These are phyloP conservation scores for Pontederia paniculata DNA, from an alignment of 176 grass and related monocot genomes.

Conservation along the genomic window DNA sequence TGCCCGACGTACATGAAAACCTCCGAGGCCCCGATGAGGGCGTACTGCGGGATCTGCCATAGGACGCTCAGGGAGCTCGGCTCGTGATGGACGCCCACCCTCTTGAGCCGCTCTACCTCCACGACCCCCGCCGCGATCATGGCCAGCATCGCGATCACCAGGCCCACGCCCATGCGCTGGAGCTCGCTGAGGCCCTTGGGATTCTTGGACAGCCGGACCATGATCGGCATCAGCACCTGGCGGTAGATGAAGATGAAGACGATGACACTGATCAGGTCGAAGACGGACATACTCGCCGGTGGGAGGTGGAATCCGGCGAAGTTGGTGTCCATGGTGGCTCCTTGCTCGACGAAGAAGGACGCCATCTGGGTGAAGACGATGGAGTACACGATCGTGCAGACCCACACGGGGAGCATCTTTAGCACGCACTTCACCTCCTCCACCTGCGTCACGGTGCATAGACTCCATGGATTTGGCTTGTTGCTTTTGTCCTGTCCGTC, in stretches of 20 bases:
- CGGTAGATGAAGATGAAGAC: slow-evolving; percentile 70
- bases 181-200: slow-evolving; percentile 39
- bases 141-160: slow-evolving; percentile 33
- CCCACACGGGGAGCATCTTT: slow-evolving; percentile 63
- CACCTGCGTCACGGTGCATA: slow-evolving; percentile 39
- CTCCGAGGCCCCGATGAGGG: slow-evolving; percentile 55
- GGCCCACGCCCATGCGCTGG: slow-evolving; percentile 36
- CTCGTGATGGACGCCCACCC: slow-evolving; percentile 18
- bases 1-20: slow-evolving; percentile 72
- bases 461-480: not conserved
- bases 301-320: slow-evolving; percentile 37
- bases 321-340: slow-evolving; percentile 40
- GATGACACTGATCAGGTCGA: slow-evolving; percentile 65
- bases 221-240: slow-evolving; percentile 39
- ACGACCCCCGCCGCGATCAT: slow-evolving; percentile 45
- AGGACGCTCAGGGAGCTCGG: slow-evolving; percentile 28
- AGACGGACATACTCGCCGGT: slow-evolving; percentile 54
- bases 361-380: slow-evolving; percentile 61
- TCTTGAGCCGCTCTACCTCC: slow-evolving; percentile 25
- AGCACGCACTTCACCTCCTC: slow-evolving; percentile 78
- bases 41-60: slow-evolving; percentile 73
- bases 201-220: slow-evolving; percentile 35
- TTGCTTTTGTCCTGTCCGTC: slow-evolving; percentile 1
- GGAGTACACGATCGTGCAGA: slow-evolving; percentile 56
- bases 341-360: slow-evolving; percentile 63